A percentile compares a stretch with the other conserved stretches of the same genome.
Evolutionary conservation across 192 early-diverging fungal species (phyloP).

Genomic region (Funneliformis mosseae): DNA sequence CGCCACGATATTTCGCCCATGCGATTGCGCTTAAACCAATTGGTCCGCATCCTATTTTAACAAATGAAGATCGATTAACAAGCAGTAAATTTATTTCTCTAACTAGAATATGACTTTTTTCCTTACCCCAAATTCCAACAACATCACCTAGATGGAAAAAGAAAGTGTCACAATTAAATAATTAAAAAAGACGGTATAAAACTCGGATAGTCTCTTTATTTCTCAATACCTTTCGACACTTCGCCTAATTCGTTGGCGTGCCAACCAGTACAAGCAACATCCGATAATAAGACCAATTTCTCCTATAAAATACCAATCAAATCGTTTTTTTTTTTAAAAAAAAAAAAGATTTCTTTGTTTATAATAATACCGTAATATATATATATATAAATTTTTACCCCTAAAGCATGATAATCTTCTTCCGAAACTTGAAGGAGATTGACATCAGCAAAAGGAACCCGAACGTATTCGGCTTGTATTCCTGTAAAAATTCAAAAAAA

Average conservation of each 20-base stretch:
- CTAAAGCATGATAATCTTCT: background rate
- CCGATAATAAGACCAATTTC: slow-evolving; percentile 52
- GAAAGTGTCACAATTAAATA: slow-evolving; percentile 20
- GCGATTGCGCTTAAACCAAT: slow-evolving; percentile 46
- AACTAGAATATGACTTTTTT: background rate
- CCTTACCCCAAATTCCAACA: slow-evolving; percentile 56
- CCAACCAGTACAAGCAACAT: slow-evolving; percentile 53
- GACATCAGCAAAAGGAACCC: slow-evolving; percentile 56
- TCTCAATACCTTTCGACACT: background rate
- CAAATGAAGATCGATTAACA: background rate
- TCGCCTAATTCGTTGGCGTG: slow-evolving; percentile 41
- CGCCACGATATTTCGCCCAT: slow-evolving; percentile 38
- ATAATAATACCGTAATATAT: too few relatives aligned
- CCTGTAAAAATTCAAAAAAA: slow-evolving; percentile 46
- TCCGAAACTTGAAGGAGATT: slow-evolving; percentile 53
- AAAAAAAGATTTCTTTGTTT: too few relatives aligned
- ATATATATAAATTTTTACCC: background rate
- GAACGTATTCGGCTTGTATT: slow-evolving; percentile 53
- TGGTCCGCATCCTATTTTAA: slow-evolving; percentile 41
- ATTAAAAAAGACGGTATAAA: background rate
- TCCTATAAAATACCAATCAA: slow-evolving; percentile 43
- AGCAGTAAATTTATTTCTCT: background rate
- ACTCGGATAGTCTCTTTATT: background rate
- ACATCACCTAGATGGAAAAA: slow-evolving; percentile 46
- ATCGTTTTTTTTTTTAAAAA: too few relatives aligned